A percentile compares a stretch with the other conserved stretches of the same genome.
These are phyloP conservation scores for Prosopis cineraria DNA, from an alignment of 306 rosid genomes.

Conservation along the genomic window DNA sequence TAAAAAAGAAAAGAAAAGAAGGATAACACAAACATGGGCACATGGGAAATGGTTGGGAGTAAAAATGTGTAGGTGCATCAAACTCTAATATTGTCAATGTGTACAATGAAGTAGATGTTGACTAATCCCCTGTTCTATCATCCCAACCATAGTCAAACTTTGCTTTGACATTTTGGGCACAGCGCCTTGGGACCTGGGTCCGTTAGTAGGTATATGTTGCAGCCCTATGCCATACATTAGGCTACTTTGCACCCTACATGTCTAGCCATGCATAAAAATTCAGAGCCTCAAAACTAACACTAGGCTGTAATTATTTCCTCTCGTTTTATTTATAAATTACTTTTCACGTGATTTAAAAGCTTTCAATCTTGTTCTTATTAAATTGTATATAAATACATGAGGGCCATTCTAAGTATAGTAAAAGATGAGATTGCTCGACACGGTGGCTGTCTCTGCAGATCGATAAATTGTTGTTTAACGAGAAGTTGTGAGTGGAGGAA, in stretches of 20 bases:
- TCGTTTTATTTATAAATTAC: too few species aligned
- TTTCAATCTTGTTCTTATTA: too few species aligned
- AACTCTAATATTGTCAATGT: neutral
- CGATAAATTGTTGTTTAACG: neutral
- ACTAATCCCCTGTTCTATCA: neutral
- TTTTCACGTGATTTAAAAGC: too few species aligned
- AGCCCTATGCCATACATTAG: neutral
- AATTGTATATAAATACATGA: too few species aligned
- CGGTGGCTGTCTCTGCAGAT: too few species aligned
- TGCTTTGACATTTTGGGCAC: neutral
- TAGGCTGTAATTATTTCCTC: too few species aligned
- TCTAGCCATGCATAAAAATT: too few species aligned
- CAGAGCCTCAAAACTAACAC: too few species aligned
- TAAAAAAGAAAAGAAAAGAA: neutral
- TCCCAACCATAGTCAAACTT: neutral
- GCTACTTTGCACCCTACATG: too few species aligned
- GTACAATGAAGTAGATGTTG: neutral
- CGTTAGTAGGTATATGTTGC: neutral
- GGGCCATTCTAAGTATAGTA: too few species aligned
- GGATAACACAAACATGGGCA: too few species aligned
- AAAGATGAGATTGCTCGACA: too few species aligned
- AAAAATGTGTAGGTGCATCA: neutral
- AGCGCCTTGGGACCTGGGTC: neutral
- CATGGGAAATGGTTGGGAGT: neutral
- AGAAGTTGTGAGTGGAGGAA: neutral